Percentiles rank a stretch among this genome's conserved stretches.
phyloP scores from a whole-genome alignment of 257 asterid genomes.

The Datura wrightii region DNA sequence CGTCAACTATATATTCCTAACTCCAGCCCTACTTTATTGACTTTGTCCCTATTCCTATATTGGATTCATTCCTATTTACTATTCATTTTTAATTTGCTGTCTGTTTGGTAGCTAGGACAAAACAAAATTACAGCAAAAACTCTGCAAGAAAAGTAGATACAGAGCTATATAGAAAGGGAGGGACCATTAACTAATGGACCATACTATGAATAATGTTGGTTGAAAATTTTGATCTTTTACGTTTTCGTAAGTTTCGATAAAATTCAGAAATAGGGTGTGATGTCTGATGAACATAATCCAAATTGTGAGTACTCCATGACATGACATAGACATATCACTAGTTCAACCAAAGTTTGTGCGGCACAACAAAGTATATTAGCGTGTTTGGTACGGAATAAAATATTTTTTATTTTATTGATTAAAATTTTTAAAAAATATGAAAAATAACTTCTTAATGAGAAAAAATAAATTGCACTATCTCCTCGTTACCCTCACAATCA shows the following conservation, averaged over 20 bases:
- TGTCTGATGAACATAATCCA: constrained; percentile 25
- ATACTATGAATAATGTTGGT: background rate
- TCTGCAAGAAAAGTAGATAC: constrained; percentile 17
- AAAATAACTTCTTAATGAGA: too few species aligned
- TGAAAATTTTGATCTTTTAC: background rate
- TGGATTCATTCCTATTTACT: background rate
- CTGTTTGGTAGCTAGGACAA: constrained; percentile 19
- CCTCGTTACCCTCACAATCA: too few species aligned
- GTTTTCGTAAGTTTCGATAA: constrained; percentile 13
- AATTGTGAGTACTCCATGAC: background rate
- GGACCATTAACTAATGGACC: constrained; percentile 26
- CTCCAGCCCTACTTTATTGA: background rate
- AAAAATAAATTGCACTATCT: too few species aligned
- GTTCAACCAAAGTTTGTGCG: constrained; percentile 11
- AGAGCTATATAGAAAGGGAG: background rate
- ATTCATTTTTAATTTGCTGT: background rate
- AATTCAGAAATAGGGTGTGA: constrained; percentile 23
- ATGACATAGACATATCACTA: constrained; percentile 19
- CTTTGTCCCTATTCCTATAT: background rate
- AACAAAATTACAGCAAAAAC: constrained; percentile 26
- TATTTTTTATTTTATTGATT: too few species aligned
- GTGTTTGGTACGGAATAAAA: too few species aligned
- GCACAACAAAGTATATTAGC: background rate
- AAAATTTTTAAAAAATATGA: too few species aligned
- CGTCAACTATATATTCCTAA: background rate